Base-by-base conservation (phyloP, 2,329 filamentous ascomycete species). In the Cladorrhinum sp. region DNA sequence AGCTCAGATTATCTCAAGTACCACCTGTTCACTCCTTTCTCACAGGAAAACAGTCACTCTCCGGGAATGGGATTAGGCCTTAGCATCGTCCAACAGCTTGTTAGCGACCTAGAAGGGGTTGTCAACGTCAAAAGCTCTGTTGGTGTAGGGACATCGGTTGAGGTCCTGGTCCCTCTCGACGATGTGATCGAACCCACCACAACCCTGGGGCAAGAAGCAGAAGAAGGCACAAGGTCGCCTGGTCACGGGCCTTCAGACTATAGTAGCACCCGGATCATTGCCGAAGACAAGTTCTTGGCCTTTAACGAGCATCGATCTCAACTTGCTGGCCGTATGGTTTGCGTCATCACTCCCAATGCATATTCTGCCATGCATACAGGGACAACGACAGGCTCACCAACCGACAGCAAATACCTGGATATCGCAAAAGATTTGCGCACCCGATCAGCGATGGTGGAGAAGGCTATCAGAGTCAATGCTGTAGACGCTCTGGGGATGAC, bases 11-110 rank as follows among this genome's bases (percentile, higher is more conserved):
- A 85, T 64, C 73, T 89, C 10, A 77, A 81, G 20, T 80, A 83
- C 8, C 79, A 80, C 14, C 72, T 90, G 0, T 91, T 86, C 68
- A 83, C 80, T 0, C 84, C 86, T 0, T 90, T 90, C 62, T 73
- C 79, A 0, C 88, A 91, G 63, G 88, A 90, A 66, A 80, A 89
- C 53, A 73, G 76, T 0, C 71, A 90, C 1, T 77, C 81, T 0
- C 80, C 82, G 0, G 87, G 88, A 0, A 83, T 84, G 0, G 87
- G 88, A 0, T 75, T 91, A 0, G 88, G 88, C 0, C 72, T 91
- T 28, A 86, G 83, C 46, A 83, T 91, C 8, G 87, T 90, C 2
- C 79, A 81, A 20, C 75, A 78, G 55, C 83, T 90, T 6, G 81
- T 86, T 1, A 77, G 79, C 14, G 79, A 82, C 7, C 74, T 90